Base-by-base conservation (phyloP, 139 green algal species). In the Ostreobium quekettii region DNA sequence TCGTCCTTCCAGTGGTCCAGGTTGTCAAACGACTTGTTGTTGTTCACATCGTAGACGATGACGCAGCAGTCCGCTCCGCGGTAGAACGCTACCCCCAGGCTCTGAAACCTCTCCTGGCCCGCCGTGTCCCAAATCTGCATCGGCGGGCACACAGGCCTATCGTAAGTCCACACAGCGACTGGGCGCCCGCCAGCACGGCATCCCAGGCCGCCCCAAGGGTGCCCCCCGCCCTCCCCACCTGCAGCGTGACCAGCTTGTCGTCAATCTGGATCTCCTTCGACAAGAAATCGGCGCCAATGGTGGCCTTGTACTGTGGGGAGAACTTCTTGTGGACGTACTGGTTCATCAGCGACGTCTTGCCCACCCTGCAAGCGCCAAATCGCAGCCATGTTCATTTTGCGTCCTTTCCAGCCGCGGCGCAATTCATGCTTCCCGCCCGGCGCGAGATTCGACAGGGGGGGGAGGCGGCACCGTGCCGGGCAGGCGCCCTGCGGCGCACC, bases 241-340 rank as follows among this genome's bases (percentile, higher is more conserved):
- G 91, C 89, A 99, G 91, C 4, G 94, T 98, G 19, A 99, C 93
- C 28, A 95, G 81, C 66, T 89, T 87, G 72, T 97, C 94, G 46
- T 99, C 94, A 19, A 99, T 83, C 57, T 96, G 84, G 32, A 99
- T 90, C 70, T 99, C 94, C 67, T 99, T 99, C 1, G 94, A 98
- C 8, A 97, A 71, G 79, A 99, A 99, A 68, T 99, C 94, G 5
- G 94, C 94, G 1, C 94, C 94, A 49, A 99, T 99, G 0, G 94
- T 99, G 4, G 94, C 94, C 68, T 99, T 99, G 86, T 99, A 99
- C 76, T 98, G 90, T 72, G 91, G 93, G 56, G 76, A 90, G 73
- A 99, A 99, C 78, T 99, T 98, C 78, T 97, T 97, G 76, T 97
- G 93, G 30, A 99, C 94, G 38, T 97, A 98, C 74, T 98, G 90